phyloP scores from a whole-genome alignment of 1,139 yeast genomes.

The Blastobotrys persicus region DNA sequence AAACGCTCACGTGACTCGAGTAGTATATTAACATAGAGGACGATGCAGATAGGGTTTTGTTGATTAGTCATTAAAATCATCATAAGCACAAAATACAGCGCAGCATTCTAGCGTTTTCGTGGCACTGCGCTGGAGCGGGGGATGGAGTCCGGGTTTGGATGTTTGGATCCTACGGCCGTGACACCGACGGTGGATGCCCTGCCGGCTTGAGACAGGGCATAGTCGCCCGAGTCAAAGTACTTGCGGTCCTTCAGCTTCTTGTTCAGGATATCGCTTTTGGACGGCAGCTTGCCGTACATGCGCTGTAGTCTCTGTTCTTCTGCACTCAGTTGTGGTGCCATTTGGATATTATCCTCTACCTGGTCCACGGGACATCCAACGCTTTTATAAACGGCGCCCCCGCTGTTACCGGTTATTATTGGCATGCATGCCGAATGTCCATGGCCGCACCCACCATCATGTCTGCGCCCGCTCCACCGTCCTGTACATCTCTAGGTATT shows the following conservation, averaged over 20 bases:
- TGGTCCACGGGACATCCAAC: neutral
- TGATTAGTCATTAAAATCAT: neutral
- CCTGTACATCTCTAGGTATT: no score
- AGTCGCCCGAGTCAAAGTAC: conserved; percentile 96
- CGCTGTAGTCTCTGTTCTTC: conserved; percentile 53
- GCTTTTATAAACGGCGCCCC: neutral
- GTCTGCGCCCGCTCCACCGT: no score
- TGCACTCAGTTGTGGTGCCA: conserved; percentile 25
- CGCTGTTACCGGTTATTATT: neutral
- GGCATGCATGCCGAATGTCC: neutral
- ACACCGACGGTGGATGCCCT: conserved; percentile 35
- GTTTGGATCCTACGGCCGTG: conserved; percentile 41
- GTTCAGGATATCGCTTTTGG: conserved; percentile 76
- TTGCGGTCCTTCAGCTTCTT: conserved; percentile 75
- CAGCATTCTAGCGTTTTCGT: neutral
- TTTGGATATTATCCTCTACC: neutral
- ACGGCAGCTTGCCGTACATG: conserved; percentile 86
- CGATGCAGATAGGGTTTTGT: neutral
- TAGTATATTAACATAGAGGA: neutral
- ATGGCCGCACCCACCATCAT: neutral
- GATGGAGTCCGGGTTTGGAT: conserved; percentile 44
- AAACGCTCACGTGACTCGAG: no score
- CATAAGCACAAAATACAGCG: no score
- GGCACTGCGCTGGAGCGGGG: conserved; percentile 31
- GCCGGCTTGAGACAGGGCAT: conserved; percentile 83